phyloP scores from a whole-genome alignment of 2,329 filamentous ascomycete species.

The Xylariaceae sp. region DNA sequence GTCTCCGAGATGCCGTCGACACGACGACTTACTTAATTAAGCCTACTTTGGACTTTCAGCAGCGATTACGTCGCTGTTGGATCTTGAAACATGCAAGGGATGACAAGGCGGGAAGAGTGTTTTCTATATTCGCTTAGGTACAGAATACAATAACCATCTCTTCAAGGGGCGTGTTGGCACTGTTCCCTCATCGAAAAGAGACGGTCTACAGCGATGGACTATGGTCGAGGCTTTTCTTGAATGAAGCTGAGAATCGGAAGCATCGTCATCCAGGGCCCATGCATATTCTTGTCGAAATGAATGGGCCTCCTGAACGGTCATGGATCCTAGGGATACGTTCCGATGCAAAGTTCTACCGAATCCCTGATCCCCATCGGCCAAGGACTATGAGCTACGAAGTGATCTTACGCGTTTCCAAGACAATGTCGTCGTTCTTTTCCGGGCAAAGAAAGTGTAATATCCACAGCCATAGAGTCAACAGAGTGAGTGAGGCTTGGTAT shows the following conservation, averaged over 20 bases:
- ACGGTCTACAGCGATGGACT: neutral
- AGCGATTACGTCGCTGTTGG: neutral
- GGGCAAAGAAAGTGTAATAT: no score
- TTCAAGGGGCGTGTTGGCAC: neutral
- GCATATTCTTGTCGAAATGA: conserved; percentile 1
- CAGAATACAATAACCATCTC: neutral
- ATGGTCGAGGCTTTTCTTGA: neutral
- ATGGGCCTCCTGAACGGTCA: neutral
- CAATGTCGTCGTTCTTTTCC: no score
- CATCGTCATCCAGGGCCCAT: conserved; percentile 6
- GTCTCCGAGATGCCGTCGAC: no score
- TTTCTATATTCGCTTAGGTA: neutral
- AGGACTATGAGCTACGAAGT: neutral
- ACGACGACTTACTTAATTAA: neutral
- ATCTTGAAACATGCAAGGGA: conserved; percentile 8
- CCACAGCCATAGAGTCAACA: no score
- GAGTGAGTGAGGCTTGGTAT: no score
- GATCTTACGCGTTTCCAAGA: neutral
- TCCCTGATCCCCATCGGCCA: neutral
- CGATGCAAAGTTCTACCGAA: neutral
- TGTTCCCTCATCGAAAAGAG: neutral
- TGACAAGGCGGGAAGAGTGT: neutral
- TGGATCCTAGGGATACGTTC: neutral
- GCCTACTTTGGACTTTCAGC: neutral
- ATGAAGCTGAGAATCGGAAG: conserved; percentile 15